A percentile compares a stretch with the other conserved stretches of the same genome.
These are phyloP conservation scores for Colletotrichum lini DNA, from an alignment of 2,329 filamentous ascomycete species.

Conservation along the genomic window DNA sequence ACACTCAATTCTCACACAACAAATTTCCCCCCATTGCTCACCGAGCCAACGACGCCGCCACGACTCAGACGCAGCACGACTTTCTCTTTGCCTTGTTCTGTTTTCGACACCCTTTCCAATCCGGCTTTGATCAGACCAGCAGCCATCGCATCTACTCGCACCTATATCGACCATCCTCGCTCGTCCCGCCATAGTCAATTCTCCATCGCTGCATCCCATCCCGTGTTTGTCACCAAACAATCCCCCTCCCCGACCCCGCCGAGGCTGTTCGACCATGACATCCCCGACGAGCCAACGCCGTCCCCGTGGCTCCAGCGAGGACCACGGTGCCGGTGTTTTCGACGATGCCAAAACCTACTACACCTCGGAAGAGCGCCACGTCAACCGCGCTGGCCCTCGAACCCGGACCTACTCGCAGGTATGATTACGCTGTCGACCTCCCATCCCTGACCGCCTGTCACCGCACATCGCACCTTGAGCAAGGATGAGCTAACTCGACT, in stretches of 20 bases:
- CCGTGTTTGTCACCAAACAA: conserved; percentile 11
- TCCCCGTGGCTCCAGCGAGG: conserved; percentile 59
- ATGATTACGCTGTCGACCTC: conserved; percentile 38
- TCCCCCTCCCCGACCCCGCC: conserved; percentile 13
- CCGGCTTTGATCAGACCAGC: background rate
- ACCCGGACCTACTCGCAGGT: conserved; percentile 72
- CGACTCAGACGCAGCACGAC: conserved; percentile 15
- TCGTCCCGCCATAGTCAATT: conserved; percentile 22
- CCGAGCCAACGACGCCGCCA: conserved; percentile 21
- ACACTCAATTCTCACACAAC: conserved; percentile 28
- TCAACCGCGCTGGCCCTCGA: conserved; percentile 63
- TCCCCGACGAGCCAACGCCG: conserved; percentile 42
- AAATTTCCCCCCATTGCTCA: conserved; percentile 41
- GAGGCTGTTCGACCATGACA: conserved; percentile 35
- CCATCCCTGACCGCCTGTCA: conserved; percentile 21
- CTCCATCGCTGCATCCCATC: background rate
- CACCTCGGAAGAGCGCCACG: conserved; percentile 68
- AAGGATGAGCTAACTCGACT: conserved; percentile 21
- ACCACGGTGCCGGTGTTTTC: conserved; percentile 60
- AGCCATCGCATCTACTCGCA: background rate
- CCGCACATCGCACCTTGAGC: background rate
- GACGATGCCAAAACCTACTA: conserved; percentile 74
- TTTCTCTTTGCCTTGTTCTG: conserved; percentile 1
- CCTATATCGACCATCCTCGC: background rate
- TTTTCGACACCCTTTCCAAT: conserved; percentile 8